Evolutionary conservation across 352 stramenopile species (phyloP), one percentile per base, ranked within the genome.

Genomic region (Globisporangium uncinulatum): DNA sequence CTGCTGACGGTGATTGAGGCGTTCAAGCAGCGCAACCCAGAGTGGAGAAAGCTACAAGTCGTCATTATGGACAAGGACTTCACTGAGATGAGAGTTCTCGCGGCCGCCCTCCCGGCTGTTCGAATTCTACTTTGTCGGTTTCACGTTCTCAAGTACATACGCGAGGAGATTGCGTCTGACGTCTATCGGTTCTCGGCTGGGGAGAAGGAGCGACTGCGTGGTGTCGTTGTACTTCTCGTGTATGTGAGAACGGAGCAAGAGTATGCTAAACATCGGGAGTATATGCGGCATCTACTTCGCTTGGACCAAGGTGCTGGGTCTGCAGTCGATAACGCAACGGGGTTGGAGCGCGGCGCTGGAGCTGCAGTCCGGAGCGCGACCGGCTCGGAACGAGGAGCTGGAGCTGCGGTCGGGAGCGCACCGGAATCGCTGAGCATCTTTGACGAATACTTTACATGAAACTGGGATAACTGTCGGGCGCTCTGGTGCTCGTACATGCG

Each of bases 51-150:
- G 5, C 48, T 75, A 0, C 19, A 60, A 20, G 57, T 37, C 24
- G 61, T 72, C 1, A 13, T 73, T 6, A 61, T 71, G 13, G 59
- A 71, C 44, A 69, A 75, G 43, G 64, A 71, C n/a, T 73, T 77
- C 49, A 65, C 47, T 0, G 62, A 73, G 29, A 62, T 62, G 2
- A 24, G 1, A 0, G 41, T 58, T 19, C 41, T 70, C 9, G 54
- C 59, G 9, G 10, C 17, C 6, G n/a, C 10, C 1, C 63, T 76
- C 43, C 58, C 61, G 0, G 21, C 55, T 8, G 58, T 43, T 0
- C 47, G 20, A 0, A 21, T 73, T 3, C 42, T 74, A 0, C 19
- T 74, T 0, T 73, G 59, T 29, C 57, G 71, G 21, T 74, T 71
- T 39, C 66, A 70, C 24, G 62, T 67, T 0, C 39, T 73, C 0